Evolutionary conservation across 768 basidiomycete genomes (phyloP), one percentile per base, ranked within the genome.

Genomic region (Leucocoprinus sp.): DNA sequence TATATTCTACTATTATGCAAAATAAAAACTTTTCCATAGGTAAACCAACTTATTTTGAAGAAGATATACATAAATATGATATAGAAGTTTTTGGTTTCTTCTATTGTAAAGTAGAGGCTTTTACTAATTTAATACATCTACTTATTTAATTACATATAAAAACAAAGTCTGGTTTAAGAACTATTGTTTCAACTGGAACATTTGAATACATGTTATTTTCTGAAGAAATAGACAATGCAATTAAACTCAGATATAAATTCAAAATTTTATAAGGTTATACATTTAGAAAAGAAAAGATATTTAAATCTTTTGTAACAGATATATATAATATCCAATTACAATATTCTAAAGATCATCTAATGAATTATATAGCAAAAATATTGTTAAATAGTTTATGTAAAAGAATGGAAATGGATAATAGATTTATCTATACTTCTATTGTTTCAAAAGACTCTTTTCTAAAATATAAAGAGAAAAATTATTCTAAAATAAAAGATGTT

Each of bases 51-150:
- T 52, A 35, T 31, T 50, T 52, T 49, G 34, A 49, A 43, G 48
- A 44, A 15, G 24, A 46, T 26, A 50, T 50, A 9, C 28, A n/a
- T 18, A 50, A 42, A 45, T 28, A 15, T 26, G 6, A 37, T 28
- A 40, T 27, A 27, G 37, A 50, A 31, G 19, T 39, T 8, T 52
- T 52, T 46, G 51, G 51, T 8, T 50, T 50, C 23, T 52, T 52
- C 18, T 52, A 45, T 42, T 45, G 43, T 45, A 52, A 50, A 22
- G 50, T 52, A 8, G 34, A 12, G 17, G 19, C 48, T 14, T 44
- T 49, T 28, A 21, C 37, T 23, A 9, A 45, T 43, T 46, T 52
- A 50, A 22, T 41, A 17, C 48, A 49, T 46, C 50, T 46, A 3
- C 37, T 51, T 5, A 12, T 51, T n/a, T 46, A 51, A 48, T 37